These are phyloP conservation scores for Sicyos baderoa DNA, from an alignment of 306 rosid genomes.

Conservation along the genomic window DNA sequence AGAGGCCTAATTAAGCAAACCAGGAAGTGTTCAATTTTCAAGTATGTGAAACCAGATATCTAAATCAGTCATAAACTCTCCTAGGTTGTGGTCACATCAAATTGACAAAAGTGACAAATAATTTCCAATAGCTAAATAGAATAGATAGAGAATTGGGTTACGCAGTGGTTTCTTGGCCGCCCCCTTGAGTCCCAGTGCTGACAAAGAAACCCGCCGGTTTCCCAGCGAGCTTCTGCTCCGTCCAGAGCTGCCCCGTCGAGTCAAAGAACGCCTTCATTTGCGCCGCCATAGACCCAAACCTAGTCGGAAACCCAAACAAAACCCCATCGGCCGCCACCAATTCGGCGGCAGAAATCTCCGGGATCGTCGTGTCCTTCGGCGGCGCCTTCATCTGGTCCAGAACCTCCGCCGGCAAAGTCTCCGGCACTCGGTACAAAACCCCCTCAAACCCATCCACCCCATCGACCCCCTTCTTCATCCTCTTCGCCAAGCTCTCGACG, in stretches of 20 bases:
- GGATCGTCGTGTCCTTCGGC: conserved; percentile 48
- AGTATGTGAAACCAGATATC: neutral
- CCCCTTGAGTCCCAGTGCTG: conserved; percentile 94
- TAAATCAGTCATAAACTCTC: neutral
- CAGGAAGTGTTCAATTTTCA: neutral
- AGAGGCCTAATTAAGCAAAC: neutral
- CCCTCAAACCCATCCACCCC: conserved; percentile 70
- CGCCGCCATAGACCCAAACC: conserved; percentile 91
- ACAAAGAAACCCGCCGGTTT: conserved; percentile 90
- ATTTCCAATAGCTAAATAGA: conserved; percentile 5
- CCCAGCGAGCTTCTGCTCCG: conserved; percentile 83
- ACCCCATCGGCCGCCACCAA: conserved; percentile 62
- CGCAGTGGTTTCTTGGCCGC: conserved; percentile 99
- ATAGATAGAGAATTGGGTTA: conserved; percentile 27
- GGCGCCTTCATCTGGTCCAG: conserved; percentile 67
- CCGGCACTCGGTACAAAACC: conserved; percentile 66
- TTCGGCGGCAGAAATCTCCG: conserved; percentile 56
- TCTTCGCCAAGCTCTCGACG: conserved; percentile 66
- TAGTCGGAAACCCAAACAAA: conserved; percentile 83
- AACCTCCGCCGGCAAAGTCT: conserved; percentile 59
- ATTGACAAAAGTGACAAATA: no score
- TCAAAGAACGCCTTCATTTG: conserved; percentile 96
- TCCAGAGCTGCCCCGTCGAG: conserved; percentile 75
- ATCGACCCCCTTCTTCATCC: conserved; percentile 82
- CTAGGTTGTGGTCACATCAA: neutral